phyloP scores from a whole-genome alignment of 768 basidiomycete genomes.

The Cyclocybe cylindracea region DNA sequence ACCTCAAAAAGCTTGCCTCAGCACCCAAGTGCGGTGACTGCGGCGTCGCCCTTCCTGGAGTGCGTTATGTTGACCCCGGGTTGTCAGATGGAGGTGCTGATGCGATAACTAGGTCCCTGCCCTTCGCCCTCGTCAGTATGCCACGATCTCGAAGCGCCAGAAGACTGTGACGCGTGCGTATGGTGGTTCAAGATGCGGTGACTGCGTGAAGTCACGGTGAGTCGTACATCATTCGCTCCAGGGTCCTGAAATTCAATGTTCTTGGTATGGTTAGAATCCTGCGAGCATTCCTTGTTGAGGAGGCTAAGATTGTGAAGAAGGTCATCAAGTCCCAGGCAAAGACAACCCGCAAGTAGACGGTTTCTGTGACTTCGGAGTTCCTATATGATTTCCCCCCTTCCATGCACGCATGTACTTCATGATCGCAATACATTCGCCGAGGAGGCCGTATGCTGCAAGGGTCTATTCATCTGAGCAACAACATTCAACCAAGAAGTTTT shows the following conservation, averaged over 20 bases:
- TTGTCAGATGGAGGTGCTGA: neutral
- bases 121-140: slow-evolving; percentile 94
- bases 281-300: slow-evolving; percentile 98
- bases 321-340: slow-evolving; percentile 93
- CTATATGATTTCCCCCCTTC: slow-evolving; percentile 19
- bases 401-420: slow-evolving; percentile 29
- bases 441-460: slow-evolving; percentile 13
- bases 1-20: slow-evolving; percentile 91
- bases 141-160: slow-evolving; percentile 93
- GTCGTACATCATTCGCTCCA: slow-evolving; percentile 22
- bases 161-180: slow-evolving; percentile 97
- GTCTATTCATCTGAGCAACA: no score
- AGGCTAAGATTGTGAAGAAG: slow-evolving; percentile 99
- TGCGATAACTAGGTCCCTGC: slow-evolving; percentile 71
- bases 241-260: neutral
- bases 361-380: slow-evolving; percentile 13
- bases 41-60: slow-evolving; percentile 90
- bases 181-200: slow-evolving; percentile 95
- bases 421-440: slow-evolving; percentile 16
- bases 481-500: no score
- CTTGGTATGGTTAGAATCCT: slow-evolving; percentile 65
- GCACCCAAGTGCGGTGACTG: slow-evolving; percentile 99
- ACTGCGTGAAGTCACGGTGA: slow-evolving; percentile 93
- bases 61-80: slow-evolving; percentile 43
- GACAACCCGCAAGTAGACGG: slow-evolving; percentile 42